These are phyloP conservation scores for Circinella minor DNA, from an alignment of 371 early-diverging fungal species.

Conservation along the genomic window DNA sequence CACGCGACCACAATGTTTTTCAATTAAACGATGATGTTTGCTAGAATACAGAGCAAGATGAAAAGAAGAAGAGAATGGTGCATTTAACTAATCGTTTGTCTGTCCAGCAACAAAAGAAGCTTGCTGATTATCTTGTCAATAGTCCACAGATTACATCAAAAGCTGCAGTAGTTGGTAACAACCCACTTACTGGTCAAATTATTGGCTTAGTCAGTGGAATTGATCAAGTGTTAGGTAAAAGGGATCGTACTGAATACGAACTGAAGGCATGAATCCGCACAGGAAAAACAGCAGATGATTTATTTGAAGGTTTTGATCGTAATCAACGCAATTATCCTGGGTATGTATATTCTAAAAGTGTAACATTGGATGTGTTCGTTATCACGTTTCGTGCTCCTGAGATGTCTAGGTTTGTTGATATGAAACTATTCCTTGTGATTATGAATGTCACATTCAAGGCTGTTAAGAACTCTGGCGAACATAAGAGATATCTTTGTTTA, in stretches of 20 bases:
- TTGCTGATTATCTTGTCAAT: not conserved
- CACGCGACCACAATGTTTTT: too few species aligned
- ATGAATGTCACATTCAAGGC: slow-evolving; percentile 15
- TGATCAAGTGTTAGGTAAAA: not conserved
- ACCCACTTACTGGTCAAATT: not conserved
- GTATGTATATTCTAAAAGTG: not conserved
- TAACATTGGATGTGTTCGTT: not conserved
- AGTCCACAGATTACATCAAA: not conserved
- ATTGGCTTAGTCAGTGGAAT: not conserved
- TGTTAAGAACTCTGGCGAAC: not conserved
- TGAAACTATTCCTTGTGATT: not conserved
- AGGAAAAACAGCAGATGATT: not conserved
- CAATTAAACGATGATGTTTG: too few species aligned
- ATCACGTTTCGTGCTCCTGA: not conserved
- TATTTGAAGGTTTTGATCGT: not conserved
- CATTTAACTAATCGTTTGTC: not conserved
- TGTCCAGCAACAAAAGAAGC: not conserved
- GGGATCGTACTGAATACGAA: not conserved
- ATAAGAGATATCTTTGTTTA: slow-evolving; percentile 11
- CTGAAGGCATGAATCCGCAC: too few species aligned
- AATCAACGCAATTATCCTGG: not conserved
- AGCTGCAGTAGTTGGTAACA: slow-evolving; percentile 2
- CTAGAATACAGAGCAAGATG: too few species aligned
- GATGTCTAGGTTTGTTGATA: not conserved
- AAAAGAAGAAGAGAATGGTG: too few species aligned